Evolutionary conservation across 768 basidiomycete species (phyloP).

Genomic region (Serendipita sp.): DNA sequence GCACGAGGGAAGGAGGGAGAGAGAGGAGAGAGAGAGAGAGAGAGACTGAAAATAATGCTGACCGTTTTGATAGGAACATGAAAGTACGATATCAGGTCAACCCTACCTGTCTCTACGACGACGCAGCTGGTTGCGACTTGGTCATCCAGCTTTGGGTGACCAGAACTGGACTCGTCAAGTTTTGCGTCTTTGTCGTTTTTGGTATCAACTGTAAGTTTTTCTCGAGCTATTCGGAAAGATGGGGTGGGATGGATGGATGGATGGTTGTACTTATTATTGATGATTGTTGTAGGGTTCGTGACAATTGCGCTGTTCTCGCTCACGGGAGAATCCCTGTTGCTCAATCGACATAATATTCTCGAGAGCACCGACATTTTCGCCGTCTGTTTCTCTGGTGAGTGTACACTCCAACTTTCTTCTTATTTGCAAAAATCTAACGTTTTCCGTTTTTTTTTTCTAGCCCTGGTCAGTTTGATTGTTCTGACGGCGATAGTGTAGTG

Average conservation of each 20-base stretch:
- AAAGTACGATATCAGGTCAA: not conserved
- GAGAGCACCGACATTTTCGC: not conserved
- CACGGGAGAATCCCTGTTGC: not conserved
- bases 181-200: conserved; percentile 1
- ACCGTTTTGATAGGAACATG: not conserved
- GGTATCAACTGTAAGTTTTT: not conserved
- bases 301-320: not conserved
- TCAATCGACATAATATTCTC: not conserved
- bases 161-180: not conserved
- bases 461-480: no score
- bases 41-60: not conserved
- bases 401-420: no score
- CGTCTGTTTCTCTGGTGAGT: conserved; percentile 1
- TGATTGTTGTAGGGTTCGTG: not conserved
- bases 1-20: not conserved
- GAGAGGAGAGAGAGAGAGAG: not conserved
- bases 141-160: not conserved
- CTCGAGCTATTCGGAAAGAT: not conserved
- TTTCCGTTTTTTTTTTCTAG: no score
- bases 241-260: no score
- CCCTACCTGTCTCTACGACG: not conserved
- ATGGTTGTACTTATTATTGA: not conserved
- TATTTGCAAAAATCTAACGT: no score
- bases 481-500: no score
- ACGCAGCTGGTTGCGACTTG: not conserved